Evolutionary conservation across 345 rosid genomes (phyloP).

Genomic region (Isatis tinctoria): DNA sequence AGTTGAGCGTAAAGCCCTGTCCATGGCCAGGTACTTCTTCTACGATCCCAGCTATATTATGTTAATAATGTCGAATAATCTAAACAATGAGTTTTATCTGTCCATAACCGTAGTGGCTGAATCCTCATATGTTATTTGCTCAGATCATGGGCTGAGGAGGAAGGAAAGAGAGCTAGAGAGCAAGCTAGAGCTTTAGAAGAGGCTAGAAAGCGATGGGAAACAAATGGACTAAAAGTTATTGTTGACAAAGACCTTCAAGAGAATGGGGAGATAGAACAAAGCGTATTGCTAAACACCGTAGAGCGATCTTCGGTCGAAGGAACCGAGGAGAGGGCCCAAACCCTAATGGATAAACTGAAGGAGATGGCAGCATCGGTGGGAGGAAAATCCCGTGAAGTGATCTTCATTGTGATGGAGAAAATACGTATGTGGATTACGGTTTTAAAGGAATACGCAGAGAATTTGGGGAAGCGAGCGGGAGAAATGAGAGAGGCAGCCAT

Average conservation of each 20-base stretch:
- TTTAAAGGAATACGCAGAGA: constrained; percentile 45
- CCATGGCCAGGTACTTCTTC: constrained; percentile 81
- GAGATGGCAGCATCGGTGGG: constrained; percentile 43
- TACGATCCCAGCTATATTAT: constrained; percentile 2
- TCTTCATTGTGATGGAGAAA: constrained; percentile 44
- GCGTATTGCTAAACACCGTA: constrained; percentile 44
- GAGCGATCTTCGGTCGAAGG: constrained; percentile 51
- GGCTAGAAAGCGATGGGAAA: constrained; percentile 87
- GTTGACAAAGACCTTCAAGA: constrained; percentile 79
- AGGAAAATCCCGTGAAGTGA: constrained; percentile 56
- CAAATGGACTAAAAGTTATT: constrained; percentile 72
- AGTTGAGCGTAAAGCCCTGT: constrained; percentile 88
- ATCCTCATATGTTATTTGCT: constrained; percentile 12
- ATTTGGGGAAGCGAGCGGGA: constrained; percentile 28
- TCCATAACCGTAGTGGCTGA: background rate
- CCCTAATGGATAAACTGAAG: constrained; percentile 56
- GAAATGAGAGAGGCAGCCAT: constrained; percentile 34
- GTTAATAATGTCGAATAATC: background rate
- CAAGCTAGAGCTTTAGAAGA: constrained; percentile 82
- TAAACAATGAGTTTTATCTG: background rate
- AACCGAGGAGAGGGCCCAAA: constrained; percentile 62
- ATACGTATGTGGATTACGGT: constrained; percentile 39
- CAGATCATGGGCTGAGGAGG: constrained; percentile 99
- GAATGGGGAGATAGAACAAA: constrained; percentile 38
- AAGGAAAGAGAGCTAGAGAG: constrained; percentile 83